Base-by-base conservation (phyloP, 306 rosid genomes). In the Quercus gilva region DNA sequence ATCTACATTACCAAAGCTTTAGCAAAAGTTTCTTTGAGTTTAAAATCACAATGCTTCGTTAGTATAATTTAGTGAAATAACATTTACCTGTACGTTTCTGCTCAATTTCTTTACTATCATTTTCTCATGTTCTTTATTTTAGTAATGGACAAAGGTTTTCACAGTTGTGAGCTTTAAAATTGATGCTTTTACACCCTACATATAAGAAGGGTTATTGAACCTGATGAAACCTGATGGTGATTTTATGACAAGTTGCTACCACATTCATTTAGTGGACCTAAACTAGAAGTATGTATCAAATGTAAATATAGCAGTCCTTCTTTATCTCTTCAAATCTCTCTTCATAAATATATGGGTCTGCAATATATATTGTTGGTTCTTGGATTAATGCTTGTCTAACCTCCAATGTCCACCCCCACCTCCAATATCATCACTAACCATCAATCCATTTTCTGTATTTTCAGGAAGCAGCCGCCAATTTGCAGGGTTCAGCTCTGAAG, bases 391-490 rank as follows among this genome's bases (percentile, higher is more conserved):
- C 52, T 12, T 45, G 52, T 12, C 52, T 12, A 35, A 35, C 52
- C 14, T 12, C 52, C 52, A 45, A 45, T 45, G 13, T 1, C 52
- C 52, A 9, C 52, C 52, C 52, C 0, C 14, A 2, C 52, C 52
- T 78, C 69, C 15, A 58, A 61, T 68, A 43, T 15, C 23, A 61
- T 17, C 55, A 35, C 64, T 49, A 61, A 58, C 79, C 19, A 55
- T 64, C 25, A n/a, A 29, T 72, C 52, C 21, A 12, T 26, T 28
- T 41, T 29, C 71, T 25, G n/a, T 63, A 45, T 37, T 74, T 69
- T 64, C 77, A 94, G 98, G 98, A 76, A 94, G 98, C 79, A 94
- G 98, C 85, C 94, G 95, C 41, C 92, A 94, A 79, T 94, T 94
- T 85, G 85, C 79, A 73, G 97, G 98, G 58, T 92, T 94, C 88